A percentile compares a stretch with the other conserved stretches of the same genome.
Evolutionary conservation across 2,329 filamentous ascomycete species (phyloP).

Genomic region (Fusarium sp.): DNA sequence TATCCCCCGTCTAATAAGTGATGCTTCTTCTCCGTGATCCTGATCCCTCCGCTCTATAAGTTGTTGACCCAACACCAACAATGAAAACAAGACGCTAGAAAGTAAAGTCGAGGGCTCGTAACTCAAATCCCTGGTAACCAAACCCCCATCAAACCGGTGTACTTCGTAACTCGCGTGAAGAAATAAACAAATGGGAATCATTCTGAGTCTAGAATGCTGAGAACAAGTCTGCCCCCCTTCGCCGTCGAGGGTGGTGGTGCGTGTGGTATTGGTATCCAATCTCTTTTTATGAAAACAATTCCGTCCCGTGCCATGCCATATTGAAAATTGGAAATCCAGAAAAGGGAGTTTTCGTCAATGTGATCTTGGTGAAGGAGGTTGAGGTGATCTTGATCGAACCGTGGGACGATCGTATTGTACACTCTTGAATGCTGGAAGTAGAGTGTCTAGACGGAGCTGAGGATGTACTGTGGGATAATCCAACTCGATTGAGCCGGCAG

Average conservation of each 20-base stretch:
- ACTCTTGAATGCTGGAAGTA: constrained; percentile 37
- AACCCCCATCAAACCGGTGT: not conserved
- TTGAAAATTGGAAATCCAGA: not conserved
- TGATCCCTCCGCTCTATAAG: constrained; percentile 29
- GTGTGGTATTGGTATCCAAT: constrained; percentile 29
- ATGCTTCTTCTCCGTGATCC: constrained; percentile 16
- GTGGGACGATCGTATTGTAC: constrained; percentile 38
- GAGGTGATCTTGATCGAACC: constrained; percentile 40
- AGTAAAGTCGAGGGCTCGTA: constrained; percentile 4
- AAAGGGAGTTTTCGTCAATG: constrained; percentile 17
- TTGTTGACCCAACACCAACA: constrained; percentile 31
- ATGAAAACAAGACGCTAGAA: constrained; percentile 7
- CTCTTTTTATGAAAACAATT: constrained; percentile 16
- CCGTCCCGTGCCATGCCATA: constrained; percentile 2
- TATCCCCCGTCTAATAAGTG: constrained; percentile 20
- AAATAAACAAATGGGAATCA: constrained; percentile 12
- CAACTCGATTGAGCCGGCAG: constrained; percentile 30
- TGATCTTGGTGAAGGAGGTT: constrained; percentile 42
- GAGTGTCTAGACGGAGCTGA: constrained; percentile 31
- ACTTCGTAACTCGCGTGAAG: constrained; percentile 24
- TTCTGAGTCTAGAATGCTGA: constrained; percentile 31
- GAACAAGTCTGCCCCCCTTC: constrained; percentile 25
- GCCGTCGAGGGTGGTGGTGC: constrained; percentile 20
- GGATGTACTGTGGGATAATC: constrained; percentile 24
- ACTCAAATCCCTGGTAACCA: not conserved